Percentiles rank a stretch among this genome's conserved stretches.
These are phyloP conservation scores for Aspergillus fructus DNA, from an alignment of 2,329 filamentous ascomycete species.

Conservation along the genomic window DNA sequence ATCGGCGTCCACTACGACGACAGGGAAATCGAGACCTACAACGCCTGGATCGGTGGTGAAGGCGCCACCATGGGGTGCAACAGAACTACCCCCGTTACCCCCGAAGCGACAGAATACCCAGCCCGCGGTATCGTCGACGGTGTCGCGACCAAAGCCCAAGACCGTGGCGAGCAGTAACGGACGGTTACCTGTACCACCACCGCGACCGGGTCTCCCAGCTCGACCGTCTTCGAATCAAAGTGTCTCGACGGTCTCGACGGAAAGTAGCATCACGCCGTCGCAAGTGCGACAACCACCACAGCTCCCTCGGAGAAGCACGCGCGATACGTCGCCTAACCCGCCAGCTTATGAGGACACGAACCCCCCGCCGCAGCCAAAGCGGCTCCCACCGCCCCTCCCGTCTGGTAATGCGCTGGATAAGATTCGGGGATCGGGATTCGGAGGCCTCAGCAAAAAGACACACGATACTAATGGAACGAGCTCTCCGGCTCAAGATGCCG, in stretches of 20 bases:
- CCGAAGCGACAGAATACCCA: slow-evolving; percentile 43
- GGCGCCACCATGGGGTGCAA: slow-evolving; percentile 58
- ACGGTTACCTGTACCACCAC: slow-evolving; percentile 19
- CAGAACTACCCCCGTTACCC: slow-evolving; percentile 55
- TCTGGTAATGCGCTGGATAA: slow-evolving; percentile 36
- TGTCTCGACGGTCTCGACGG: slow-evolving; percentile 8
- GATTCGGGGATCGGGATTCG: slow-evolving; percentile 48
- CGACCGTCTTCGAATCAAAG: slow-evolving; percentile 21
- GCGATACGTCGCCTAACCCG: slow-evolving; percentile 16
- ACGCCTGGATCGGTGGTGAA: slow-evolving; percentile 38
- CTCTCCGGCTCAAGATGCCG: slow-evolving; percentile 8
- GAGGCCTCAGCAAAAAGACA: slow-evolving; percentile 43
- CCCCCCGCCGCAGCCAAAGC: slow-evolving; percentile 25
- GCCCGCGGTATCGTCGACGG: slow-evolving; percentile 15
- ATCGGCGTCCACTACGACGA: slow-evolving; percentile 4
- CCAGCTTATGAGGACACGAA: slow-evolving; percentile 11
- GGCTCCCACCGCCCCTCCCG: slow-evolving; percentile 34
- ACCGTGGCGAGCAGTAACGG: slow-evolving; percentile 13
- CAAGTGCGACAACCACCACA: slow-evolving; percentile 23
- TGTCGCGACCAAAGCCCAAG: slow-evolving; percentile 24
- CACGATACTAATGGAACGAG: slow-evolving; percentile 15
- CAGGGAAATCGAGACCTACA: slow-evolving; percentile 38
- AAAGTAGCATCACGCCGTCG: slow-evolving; percentile 8
- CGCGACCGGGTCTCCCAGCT: slow-evolving; percentile 22
- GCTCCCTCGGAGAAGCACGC: slow-evolving; percentile 22